These are phyloP conservation scores for Phialophora tarda DNA, from an alignment of 2,329 filamentous ascomycete species.

Conservation along the genomic window DNA sequence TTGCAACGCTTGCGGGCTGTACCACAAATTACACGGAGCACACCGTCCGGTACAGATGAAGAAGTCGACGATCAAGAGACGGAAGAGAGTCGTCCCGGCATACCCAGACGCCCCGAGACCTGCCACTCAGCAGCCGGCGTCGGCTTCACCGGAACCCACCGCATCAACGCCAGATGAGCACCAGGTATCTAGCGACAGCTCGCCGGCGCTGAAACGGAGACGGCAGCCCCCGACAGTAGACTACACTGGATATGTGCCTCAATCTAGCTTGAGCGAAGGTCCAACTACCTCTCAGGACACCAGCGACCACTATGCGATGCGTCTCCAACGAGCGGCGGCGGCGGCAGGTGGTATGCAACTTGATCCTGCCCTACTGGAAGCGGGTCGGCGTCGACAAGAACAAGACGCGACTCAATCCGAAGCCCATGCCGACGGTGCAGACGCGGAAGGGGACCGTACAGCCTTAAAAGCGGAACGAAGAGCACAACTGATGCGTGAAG, in stretches of 20 bases:
- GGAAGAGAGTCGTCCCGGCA: constrained; percentile 91
- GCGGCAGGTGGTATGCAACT: constrained; percentile 48
- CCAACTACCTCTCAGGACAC: constrained; percentile 37
- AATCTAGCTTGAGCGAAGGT: constrained; percentile 44
- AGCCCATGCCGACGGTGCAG: background rate
- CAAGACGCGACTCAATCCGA: constrained; percentile 21
- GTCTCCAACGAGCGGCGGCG: constrained; percentile 37
- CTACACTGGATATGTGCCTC: constrained; percentile 54
- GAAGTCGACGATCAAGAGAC: constrained; percentile 92
- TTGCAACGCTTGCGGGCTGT: constrained; percentile 96
- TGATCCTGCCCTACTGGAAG: constrained; percentile 48
- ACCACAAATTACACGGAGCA: constrained; percentile 93
- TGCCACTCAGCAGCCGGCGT: constrained; percentile 29
- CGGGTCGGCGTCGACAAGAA: constrained; percentile 44
- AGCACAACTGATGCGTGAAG: constrained; percentile 67
- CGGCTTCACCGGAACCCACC: constrained; percentile 31
- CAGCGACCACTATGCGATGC: constrained; percentile 30
- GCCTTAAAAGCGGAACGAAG: constrained; percentile 35
- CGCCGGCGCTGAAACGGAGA: constrained; percentile 41
- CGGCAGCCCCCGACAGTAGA: constrained; percentile 54
- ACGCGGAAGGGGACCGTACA: constrained; percentile 14
- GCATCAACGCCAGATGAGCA: constrained; percentile 24
- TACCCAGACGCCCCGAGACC: constrained; percentile 50
- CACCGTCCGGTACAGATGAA: constrained; percentile 98
- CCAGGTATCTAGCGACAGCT: constrained; percentile 27